Base-by-base conservation (phyloP, 2,329 filamentous ascomycete genomes). In the Beauveria pseudobassiana region DNA sequence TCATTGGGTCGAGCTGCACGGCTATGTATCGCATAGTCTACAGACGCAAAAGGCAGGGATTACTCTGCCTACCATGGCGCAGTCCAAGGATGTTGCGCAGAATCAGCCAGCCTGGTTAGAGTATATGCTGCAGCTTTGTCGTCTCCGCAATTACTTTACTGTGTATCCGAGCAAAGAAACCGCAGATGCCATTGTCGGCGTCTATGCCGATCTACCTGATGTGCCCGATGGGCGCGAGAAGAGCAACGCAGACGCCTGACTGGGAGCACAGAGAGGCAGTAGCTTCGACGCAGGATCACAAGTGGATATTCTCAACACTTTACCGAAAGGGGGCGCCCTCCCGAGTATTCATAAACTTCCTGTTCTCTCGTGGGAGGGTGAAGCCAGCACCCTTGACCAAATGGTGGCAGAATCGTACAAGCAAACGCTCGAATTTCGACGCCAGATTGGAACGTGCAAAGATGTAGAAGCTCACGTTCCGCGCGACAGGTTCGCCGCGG, bases 1-100 rank as follows among this genome's bases (percentile, higher is more conserved):
- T 53, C 92, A 88, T 69, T 99, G 95, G 95, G 77, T 84, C 14
- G 90, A 96, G 67, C 81, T 96, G 10, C 92, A 97, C 71, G 83
- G 86, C 12, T 95, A 96, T 67, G 81, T 96, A 2, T 84, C 88
- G 12, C 81, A 83, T 53, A 78, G 87, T 7, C 76, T 93, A 18
- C 75, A 79, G 38, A 70, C 71, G 20, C 76, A 78, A 48, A 73
- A 74, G 42, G 59, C 65, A 0, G 69, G 68, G n/a, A 67, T 74
- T 8, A 67, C 72, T 1, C 68, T 73, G 2, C 75, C 79, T 1
- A 66, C 74, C 1, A 70, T 82, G 8, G 66, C 82, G 20, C 73
- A 76, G 6, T 69, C 77, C 26, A 91, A 89, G 69, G 65, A 81
- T 12, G 80, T 92, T n/a, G 85, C 86, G 54, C 86, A 86, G 65